Evolutionary conservation across 208 protist species (phyloP).

Genomic region (Crithidia sp.): DNA sequence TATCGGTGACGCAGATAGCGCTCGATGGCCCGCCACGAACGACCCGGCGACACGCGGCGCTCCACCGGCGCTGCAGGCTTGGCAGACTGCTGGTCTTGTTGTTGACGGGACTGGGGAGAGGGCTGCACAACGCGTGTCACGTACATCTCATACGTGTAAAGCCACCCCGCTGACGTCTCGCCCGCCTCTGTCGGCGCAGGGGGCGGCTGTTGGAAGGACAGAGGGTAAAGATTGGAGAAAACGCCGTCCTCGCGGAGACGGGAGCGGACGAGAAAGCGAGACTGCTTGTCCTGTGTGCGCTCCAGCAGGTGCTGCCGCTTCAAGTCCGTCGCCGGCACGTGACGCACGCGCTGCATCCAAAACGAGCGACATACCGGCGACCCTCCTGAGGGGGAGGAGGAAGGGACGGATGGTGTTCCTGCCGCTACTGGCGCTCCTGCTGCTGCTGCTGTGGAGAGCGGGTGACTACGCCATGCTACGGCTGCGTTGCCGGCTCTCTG

Average conservation of each 20-base stretch:
- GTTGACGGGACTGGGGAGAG: neutral
- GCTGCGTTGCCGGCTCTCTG: neutral
- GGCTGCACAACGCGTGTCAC: constrained; percentile 43
- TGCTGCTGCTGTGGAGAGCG: neutral
- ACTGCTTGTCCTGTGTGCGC: constrained; percentile 65
- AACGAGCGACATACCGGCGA: constrained; percentile 27
- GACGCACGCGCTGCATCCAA: constrained; percentile 50
- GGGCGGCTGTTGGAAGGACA: constrained; percentile 33
- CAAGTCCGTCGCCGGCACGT: constrained; percentile 45
- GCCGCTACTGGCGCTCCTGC: neutral
- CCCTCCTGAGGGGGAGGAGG: neutral
- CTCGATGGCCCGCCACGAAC: constrained; percentile 54
- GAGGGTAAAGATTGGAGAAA: constrained; percentile 77
- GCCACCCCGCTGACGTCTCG: constrained; percentile 1
- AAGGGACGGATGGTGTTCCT: neutral
- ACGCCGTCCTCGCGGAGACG: constrained; percentile 77
- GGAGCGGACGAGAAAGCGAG: constrained; percentile 58
- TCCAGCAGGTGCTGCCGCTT: constrained; percentile 55
- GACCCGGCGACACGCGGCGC: constrained; percentile 47
- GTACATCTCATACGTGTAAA: constrained; percentile 84
- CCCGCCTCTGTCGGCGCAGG: neutral
- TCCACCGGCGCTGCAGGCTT: constrained; percentile 9
- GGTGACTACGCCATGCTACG: neutral
- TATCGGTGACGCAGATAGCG: constrained; percentile 47
- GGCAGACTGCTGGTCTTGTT: neutral